Conservation (phyloP, 2,329 filamentous ascomycete genomes). For the Chrysoporthe puriensis region DNA sequence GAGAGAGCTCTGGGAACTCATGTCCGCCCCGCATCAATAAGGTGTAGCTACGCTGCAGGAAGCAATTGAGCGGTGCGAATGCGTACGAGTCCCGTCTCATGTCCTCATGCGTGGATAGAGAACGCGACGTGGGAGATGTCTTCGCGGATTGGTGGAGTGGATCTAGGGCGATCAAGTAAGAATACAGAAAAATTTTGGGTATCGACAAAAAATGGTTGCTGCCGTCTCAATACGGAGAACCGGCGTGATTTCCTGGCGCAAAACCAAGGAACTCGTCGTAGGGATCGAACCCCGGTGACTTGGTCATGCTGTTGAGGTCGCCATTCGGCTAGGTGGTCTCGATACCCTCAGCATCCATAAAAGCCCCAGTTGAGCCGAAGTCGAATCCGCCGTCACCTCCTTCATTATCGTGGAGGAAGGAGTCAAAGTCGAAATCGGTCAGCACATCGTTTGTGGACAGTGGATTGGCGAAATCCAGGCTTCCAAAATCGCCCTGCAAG, state of each 20-base stretch:
- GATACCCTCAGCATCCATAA: slow-evolving; percentile 62
- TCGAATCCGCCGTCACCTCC: slow-evolving; percentile 55
- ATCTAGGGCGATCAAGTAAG: slow-evolving; percentile 26
- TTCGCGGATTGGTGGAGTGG: slow-evolving; percentile 3
- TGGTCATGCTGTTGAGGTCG: neutral
- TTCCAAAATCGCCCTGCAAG: slow-evolving; percentile 44
- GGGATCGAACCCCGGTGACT: neutral
- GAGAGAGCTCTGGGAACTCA: slow-evolving; percentile 4
- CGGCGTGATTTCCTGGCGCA: neutral
- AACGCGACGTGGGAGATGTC: neutral
- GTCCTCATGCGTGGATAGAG: slow-evolving; percentile 6
- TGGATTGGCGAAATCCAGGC: slow-evolving; percentile 61
- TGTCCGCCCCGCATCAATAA: neutral
- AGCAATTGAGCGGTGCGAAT: neutral
- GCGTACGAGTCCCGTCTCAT: neutral
- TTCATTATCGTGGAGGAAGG: slow-evolving; percentile 64
- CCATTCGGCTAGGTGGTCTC: slow-evolving; percentile 31
- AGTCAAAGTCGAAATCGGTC: slow-evolving; percentile 71
- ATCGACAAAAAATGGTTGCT: slow-evolving; percentile 29
- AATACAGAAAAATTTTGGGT: slow-evolving; percentile 30
- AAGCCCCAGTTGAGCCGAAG: slow-evolving; percentile 55
- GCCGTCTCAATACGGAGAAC: slow-evolving; percentile 6
- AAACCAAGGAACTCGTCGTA: neutral
- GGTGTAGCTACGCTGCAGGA: neutral
- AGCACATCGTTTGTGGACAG: slow-evolving; percentile 59